Evolutionary conservation across 2,329 filamentous ascomycete genomes (phyloP).

Genomic region (Chaetomiaceae sp.): DNA sequence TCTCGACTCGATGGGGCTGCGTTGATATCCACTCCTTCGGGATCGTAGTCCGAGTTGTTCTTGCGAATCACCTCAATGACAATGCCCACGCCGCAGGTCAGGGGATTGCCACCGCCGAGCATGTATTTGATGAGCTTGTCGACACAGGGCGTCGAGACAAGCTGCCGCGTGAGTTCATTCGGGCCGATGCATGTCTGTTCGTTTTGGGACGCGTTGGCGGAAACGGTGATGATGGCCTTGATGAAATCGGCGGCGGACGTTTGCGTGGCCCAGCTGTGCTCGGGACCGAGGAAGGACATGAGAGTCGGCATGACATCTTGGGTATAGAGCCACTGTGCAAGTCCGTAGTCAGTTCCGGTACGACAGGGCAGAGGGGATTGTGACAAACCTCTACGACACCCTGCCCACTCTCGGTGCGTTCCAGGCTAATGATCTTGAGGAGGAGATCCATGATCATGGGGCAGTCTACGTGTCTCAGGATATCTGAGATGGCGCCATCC

Average conservation of each 20-base stretch:
- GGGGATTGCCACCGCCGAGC: conserved; percentile 85
- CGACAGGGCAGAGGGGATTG: not conserved
- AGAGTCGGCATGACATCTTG: conserved; percentile 83
- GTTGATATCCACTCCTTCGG: conserved; percentile 77
- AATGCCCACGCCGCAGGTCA: conserved; percentile 95
- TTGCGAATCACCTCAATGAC: conserved; percentile 98
- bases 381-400: conserved; percentile 87
- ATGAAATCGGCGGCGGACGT: conserved; percentile 96
- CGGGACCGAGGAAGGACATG: conserved; percentile 78
- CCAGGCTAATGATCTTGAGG: conserved; percentile 92
- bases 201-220: conserved; percentile 94
- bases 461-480: conserved; percentile 91
- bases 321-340: conserved; percentile 75
- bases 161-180: conserved; percentile 90
- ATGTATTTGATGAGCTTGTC: conserved; percentile 84
- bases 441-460: conserved; percentile 98
- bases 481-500: conserved; percentile 73
- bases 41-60: conserved; percentile 98
- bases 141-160: conserved; percentile 82
- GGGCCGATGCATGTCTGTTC: conserved; percentile 98
- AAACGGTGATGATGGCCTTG: conserved; percentile 98
- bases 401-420: conserved; percentile 84
- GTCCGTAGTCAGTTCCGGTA: not conserved
- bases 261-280: conserved; percentile 84
- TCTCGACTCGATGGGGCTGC: conserved; percentile 78